phyloP scores from a whole-genome alignment of 23 red algal genomes.

The Gracilaria vermiculophylla region DNA sequence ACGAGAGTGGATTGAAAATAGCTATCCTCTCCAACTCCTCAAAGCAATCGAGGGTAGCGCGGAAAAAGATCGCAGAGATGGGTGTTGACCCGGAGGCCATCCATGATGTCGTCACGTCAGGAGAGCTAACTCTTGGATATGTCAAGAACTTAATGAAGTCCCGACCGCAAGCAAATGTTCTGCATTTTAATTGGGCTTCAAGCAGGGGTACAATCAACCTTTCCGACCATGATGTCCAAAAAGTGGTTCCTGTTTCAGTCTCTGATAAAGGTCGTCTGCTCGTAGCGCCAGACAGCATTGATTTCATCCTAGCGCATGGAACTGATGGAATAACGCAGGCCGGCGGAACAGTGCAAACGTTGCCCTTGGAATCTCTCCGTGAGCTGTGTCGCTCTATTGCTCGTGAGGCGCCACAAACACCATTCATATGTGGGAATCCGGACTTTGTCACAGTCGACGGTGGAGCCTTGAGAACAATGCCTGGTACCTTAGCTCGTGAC shows the following conservation, averaged over 20 bases:
- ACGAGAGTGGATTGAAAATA: conserved; percentile 46
- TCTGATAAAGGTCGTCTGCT: neutral
- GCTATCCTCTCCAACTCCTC: conserved; percentile 87
- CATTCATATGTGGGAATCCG: conserved; percentile 83
- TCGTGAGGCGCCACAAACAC: conserved; percentile 4
- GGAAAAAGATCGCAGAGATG: conserved; percentile 41
- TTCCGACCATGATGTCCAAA: neutral
- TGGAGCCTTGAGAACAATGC: conserved; percentile 62
- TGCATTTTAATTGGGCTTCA: conserved; percentile 77
- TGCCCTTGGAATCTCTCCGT: conserved; percentile 27
- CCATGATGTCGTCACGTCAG: conserved; percentile 64
- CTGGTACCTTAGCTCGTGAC: conserved; percentile 65
- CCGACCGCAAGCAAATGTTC: conserved; percentile 37
- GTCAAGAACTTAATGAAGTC: conserved; percentile 9
- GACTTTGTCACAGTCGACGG: conserved; percentile 90
- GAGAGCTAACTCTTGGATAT: conserved; percentile 51
- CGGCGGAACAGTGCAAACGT: conserved; percentile 23
- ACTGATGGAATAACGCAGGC: conserved; percentile 71
- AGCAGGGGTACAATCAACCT: conserved; percentile 36
- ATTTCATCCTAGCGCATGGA: conserved; percentile 80
- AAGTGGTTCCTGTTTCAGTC: neutral
- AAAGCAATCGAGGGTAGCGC: conserved; percentile 2
- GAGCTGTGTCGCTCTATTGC: conserved; percentile 16
- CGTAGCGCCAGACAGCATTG: conserved; percentile 32
- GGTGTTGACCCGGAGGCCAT: conserved; percentile 19